Percentiles rank a stretch among this genome's conserved stretches.
These are phyloP conservation scores for Amanita molliuscula DNA, from an alignment of 768 basidiomycete species.

Conservation along the genomic window DNA sequence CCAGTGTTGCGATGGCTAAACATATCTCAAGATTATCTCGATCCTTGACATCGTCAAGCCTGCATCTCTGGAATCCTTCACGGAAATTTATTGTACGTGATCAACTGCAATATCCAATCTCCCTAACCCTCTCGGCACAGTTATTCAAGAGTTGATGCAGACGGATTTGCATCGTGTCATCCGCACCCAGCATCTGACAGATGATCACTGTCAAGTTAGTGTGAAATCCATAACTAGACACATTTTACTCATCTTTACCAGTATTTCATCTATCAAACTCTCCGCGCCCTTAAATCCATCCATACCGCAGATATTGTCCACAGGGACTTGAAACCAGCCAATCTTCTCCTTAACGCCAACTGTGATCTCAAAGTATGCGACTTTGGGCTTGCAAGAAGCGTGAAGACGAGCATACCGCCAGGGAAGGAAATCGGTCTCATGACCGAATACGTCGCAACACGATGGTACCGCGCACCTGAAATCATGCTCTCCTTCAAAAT, in stretches of 20 bases:
- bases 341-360: conserved; percentile 90
- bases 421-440: conserved; percentile 39
- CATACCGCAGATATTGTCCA: conserved; percentile 94
- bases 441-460: conserved; percentile 93
- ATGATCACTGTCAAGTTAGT: conserved; percentile 60
- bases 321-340: conserved; percentile 93
- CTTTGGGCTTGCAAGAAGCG: conserved; percentile 68
- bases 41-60: conserved; percentile 93
- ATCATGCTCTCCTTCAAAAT: conserved; percentile 98
- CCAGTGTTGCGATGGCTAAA: background rate
- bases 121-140: background rate
- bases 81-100: conserved; percentile 55
- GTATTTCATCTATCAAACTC: conserved; percentile 96
- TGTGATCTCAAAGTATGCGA: conserved; percentile 95
- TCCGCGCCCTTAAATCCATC: conserved; percentile 88
- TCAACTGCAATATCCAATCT: background rate
- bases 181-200: conserved; percentile 84
- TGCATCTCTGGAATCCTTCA: conserved; percentile 63
- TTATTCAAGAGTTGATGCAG: conserved; percentile 65
- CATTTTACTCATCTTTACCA: conserved; percentile 27
- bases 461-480: conserved; percentile 97
- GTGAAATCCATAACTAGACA: background rate
- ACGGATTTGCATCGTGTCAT: conserved; percentile 97
- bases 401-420: conserved; percentile 2
- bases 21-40: conserved; percentile 65